Percentiles rank a stretch among this genome's conserved stretches.
Evolutionary conservation across 306 rosid species (phyloP).

Genomic region (Lithocarpus polystachyus): DNA sequence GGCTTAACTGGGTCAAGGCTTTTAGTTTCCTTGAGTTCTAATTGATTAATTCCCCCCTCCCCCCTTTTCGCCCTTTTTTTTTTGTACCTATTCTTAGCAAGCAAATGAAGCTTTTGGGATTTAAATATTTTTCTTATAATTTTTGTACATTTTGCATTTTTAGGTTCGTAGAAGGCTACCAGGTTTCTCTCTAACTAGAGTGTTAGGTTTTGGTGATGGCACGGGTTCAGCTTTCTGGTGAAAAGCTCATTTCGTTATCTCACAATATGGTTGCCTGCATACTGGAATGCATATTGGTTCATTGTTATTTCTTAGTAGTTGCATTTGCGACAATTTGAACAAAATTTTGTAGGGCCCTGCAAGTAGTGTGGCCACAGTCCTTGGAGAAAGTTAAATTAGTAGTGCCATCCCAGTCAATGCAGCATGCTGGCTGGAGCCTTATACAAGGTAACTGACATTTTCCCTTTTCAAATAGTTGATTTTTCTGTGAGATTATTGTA

Average conservation of each 20-base stretch:
- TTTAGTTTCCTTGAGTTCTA: conserved; percentile 4
- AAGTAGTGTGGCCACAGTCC: conserved; percentile 86
- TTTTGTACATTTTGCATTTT: conserved; percentile 1
- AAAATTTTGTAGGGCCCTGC: conserved; percentile 68
- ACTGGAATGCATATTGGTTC: conserved; percentile 10
- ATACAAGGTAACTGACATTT: conserved; percentile 54
- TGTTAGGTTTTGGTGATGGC: conserved; percentile 93
- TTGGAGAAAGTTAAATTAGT: conserved; percentile 70
- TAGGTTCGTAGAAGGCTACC: conserved; percentile 83
- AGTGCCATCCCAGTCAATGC: conserved; percentile 96
- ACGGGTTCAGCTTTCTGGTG: conserved; percentile 97
- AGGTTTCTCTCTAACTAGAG: conserved; percentile 71
- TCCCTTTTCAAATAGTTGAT: not conserved
- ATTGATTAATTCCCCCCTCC: not conserved
- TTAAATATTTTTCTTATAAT: not conserved
- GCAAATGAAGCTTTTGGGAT: not conserved
- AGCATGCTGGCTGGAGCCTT: conserved; percentile 79
- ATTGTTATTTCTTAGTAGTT: not conserved
- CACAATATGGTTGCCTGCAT: not conserved
- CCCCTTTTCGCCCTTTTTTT: conserved; percentile 1
- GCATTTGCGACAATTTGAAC: conserved; percentile 18
- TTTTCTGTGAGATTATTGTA: not conserved
- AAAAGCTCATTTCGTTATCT: conserved; percentile 24
- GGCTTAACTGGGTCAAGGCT: conserved; percentile 1
- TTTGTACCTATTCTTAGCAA: not conserved